Evolutionary conservation across 176 grass and related monocot species (phyloP), one percentile per base, ranked within the genome.

Genomic region (Musa beccarii): DNA sequence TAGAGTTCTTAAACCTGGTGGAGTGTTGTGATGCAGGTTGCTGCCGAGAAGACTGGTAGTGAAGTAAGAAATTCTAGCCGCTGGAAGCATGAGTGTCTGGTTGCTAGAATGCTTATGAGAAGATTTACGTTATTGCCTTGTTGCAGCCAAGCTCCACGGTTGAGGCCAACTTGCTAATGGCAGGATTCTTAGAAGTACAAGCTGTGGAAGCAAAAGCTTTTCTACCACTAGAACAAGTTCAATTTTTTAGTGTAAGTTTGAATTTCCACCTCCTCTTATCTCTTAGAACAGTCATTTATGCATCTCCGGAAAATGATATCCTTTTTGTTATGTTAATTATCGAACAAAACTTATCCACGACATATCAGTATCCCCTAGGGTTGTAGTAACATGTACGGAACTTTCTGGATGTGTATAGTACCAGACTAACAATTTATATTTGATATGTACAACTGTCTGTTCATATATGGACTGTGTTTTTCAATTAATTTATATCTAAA

Each of bases 101-200:
- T 4, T 59, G 56, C 11, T 15, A 21, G 16, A 24, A 73, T 8
- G 16, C 16, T 72, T 52, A 16, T 8, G 15, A 21, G 49, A 52
- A 52, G 10, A 55, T 15, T 55, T 56, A 54, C 29, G 53, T 14
- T 8, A 2, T 74, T 70, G 26, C n/a, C 52, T 16, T 43, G 17
- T 57, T 72, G 24, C 74, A 99, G 90, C 73, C 82, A 10, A 90
- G 71, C 71, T 81, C 86, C 25, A 73, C 67, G 22, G 61, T 99
- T 1, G 83, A 99, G 79, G 88, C 83, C 75, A 93, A 91, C 79
- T 78, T 99, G 63, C 81, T 92, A 71, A 81, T 99, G 54, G 83
- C 84, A 10, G 91, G 91, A 79, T 85, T 91, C 68, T 64, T 87
- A 70, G 83, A 92, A 61, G 83, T 99, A 75, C 88, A 89, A 85